Evolutionary conservation across 495 filamentous ascomycete genomes (phyloP).

Genomic region (Neurospora tetrasperma): DNA sequence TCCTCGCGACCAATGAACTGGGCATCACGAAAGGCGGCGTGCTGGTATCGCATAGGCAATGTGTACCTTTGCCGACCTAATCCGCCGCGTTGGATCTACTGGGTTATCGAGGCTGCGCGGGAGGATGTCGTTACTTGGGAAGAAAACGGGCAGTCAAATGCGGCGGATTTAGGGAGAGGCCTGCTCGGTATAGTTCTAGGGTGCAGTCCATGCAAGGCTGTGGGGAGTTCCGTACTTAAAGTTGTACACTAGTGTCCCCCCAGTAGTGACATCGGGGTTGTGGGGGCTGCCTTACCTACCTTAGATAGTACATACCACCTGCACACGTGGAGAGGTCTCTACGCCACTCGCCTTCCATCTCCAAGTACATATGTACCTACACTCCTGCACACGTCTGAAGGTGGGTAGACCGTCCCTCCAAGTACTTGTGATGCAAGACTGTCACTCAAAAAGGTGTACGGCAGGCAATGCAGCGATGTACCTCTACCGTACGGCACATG

Average conservation of each 20-base stretch:
- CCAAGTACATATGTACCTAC: neutral
- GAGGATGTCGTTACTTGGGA: neutral
- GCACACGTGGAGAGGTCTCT: neutral
- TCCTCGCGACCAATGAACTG: neutral
- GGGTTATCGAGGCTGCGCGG: neutral
- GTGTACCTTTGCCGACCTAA: neutral
- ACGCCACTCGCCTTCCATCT: neutral
- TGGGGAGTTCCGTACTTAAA: neutral
- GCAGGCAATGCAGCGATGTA: neutral
- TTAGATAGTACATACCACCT: neutral
- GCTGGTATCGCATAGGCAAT: neutral
- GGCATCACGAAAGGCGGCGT: constrained; percentile 19
- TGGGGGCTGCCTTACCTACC: neutral
- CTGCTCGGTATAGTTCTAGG: neutral
- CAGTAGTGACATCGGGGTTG: neutral
- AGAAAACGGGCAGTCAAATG: neutral
- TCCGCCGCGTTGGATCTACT: neutral
- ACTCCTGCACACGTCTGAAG: neutral
- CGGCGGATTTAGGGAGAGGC: neutral
- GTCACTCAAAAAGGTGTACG: neutral
- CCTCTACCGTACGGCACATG: too few species aligned
- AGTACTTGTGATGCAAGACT: neutral
- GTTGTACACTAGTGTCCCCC: neutral
- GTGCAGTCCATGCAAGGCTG: neutral
- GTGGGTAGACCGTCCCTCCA: neutral